Conservation (phyloP, 768 basidiomycete species). For the Filobasidium floriforme region DNA sequence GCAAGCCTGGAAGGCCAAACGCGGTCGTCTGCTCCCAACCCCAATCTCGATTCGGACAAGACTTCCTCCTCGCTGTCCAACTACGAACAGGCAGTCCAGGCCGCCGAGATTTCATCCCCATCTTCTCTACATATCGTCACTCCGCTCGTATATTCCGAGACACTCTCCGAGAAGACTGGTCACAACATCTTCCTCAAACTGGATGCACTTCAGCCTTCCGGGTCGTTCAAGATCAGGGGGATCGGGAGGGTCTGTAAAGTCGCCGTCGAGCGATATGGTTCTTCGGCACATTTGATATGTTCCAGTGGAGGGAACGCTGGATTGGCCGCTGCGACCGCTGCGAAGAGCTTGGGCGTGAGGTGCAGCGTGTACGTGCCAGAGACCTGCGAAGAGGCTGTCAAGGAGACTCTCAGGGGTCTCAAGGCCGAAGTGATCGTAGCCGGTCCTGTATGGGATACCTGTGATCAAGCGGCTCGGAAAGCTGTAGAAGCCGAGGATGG, state of each 20-base stretch:
- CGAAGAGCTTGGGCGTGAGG: constrained; percentile 14
- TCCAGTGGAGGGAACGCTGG: constrained; percentile 40
- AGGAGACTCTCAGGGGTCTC: constrained; percentile 23
- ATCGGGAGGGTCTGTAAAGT: constrained; percentile 15
- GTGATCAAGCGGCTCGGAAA: constrained; percentile 27
- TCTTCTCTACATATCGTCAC: constrained; percentile 11
- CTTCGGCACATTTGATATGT: constrained; percentile 26
- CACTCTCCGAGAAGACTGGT: constrained; percentile 8
- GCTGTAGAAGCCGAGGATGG: constrained; percentile 15
- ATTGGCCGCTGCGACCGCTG: constrained; percentile 11
- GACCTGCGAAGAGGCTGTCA: constrained; percentile 28
- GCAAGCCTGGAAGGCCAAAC: constrained; percentile 6
- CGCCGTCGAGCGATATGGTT: constrained; percentile 5
- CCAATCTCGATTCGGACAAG: constrained; percentile 9
- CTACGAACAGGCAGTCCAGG: background rate
- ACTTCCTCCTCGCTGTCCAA: background rate
- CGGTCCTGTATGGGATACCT: constrained; percentile 29
- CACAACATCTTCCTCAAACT: constrained; percentile 34
- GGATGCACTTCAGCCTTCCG: constrained; percentile 34
- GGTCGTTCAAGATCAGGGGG: constrained; percentile 39
- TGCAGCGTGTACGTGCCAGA: constrained; percentile 32
- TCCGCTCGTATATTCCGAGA: constrained; percentile 9
- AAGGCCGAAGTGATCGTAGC: constrained; percentile 31
- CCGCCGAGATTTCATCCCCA: background rate
- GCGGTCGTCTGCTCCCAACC: constrained; percentile 9